Base-by-base conservation (phyloP, 148 eudicot species). In the Vaccinium vitisidaea region DNA sequence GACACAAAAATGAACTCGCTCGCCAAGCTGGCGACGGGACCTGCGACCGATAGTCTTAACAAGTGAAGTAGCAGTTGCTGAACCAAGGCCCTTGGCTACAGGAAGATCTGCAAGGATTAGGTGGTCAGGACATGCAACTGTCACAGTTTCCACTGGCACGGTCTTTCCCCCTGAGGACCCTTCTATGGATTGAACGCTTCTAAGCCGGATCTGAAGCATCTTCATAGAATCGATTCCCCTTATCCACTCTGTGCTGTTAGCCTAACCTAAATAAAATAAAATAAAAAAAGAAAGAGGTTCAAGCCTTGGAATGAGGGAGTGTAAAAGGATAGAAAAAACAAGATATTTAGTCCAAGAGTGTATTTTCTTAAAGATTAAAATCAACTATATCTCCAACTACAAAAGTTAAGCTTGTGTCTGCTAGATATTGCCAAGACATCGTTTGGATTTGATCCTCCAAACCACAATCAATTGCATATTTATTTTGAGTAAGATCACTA, bases 61-160 rank as follows among this genome's bases (percentile, higher is more conserved):
- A 81, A 83, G 77, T 3, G 98, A 85, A 86, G 88, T 84, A 84
- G 94, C 81, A 77, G 89, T 88, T 54, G 94, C 93, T 43, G 93
- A 85, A 70, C 97, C 99, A 54, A 96, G 92, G 84, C 98, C 90
- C 87, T 96, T 94, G n/a, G 99, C 98, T 19, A 96, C 99, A 36
- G 97, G 98, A 85, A 96, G 97, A 88, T 96, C 97, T 74, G 99
- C 97, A 70, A 96, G 90, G 59, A 95, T 90, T 75, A 96, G 95
- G 83, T 96, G 99, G 89, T 96, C 99, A 52, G 99, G 98, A 84
- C 99, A 96, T 39, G 99, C 98, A 54, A 96, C 99, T 53, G 92
- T 96, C 80, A 95, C 99, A 30, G 88, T 87, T 86, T 96, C 99
- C 52, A 75, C 88, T 8, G 91, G 90, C 61, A 85, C 73, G 6